Conservation (phyloP, 2,329 filamentous ascomycete species). For the Hawksworthiomyces lignivorus region DNA sequence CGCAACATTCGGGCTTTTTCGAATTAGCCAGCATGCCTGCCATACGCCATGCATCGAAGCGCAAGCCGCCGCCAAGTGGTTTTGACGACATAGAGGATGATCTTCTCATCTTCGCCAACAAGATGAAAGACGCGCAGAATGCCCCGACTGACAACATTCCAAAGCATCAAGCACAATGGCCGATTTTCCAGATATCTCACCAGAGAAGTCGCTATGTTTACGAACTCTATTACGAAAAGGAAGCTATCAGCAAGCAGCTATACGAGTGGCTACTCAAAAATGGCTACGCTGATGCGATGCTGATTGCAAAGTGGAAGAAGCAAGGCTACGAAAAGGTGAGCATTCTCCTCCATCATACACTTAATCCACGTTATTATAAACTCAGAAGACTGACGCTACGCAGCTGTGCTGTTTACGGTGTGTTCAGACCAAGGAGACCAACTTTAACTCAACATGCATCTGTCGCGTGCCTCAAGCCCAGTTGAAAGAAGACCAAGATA, state of each 20-base stretch:
- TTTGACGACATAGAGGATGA: conserved; percentile 86
- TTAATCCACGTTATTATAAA: too few relatives aligned
- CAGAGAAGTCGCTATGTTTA: conserved; percentile 91
- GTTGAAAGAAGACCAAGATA: conserved; percentile 80
- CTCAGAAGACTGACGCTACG: conserved; percentile 18
- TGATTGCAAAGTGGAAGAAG: conserved; percentile 99
- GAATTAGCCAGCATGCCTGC: too few relatives aligned
- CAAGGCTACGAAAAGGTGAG: conserved; percentile 92
- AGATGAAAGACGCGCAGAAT: conserved; percentile 94
- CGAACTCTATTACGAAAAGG: conserved; percentile 95
- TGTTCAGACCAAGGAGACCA: conserved; percentile 99
- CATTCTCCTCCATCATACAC: not conserved
- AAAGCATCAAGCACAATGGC: conserved; percentile 90
- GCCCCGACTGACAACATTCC: conserved; percentile 70
- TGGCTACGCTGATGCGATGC: conserved; percentile 83
- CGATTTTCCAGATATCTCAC: conserved; percentile 94
- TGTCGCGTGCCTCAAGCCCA: conserved; percentile 87
- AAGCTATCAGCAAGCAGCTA: conserved; percentile 83
- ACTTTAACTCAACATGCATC: conserved; percentile 96
- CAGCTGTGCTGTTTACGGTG: conserved; percentile 90
- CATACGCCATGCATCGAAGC: conserved; percentile 65
- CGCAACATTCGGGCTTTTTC: not conserved
- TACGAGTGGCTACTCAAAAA: conserved; percentile 98
- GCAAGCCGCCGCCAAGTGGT: conserved; percentile 76
- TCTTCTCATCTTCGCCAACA: conserved; percentile 76